phyloP scores from a whole-genome alignment of 106 monocot species.

The Dioscorea dumetorum region DNA sequence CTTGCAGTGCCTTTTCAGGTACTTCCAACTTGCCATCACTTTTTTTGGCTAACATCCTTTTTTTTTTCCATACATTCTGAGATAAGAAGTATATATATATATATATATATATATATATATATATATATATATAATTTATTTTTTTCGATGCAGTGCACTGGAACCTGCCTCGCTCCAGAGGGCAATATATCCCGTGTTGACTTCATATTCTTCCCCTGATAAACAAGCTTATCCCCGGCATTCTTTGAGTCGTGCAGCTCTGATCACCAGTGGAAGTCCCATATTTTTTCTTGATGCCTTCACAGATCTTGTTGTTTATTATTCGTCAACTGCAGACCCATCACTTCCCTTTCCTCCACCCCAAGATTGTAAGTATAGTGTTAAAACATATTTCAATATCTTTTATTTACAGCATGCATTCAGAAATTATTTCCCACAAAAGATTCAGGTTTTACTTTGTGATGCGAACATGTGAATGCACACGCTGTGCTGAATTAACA shows the following conservation, averaged over 20 bases:
- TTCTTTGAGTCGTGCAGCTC: conserved; percentile 81
- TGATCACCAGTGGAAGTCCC: conserved; percentile 83
- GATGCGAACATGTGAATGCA: no score
- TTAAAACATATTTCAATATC: no score
- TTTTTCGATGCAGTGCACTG: conserved; percentile 63
- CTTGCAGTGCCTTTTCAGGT: conserved; percentile 96
- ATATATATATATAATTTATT: no score
- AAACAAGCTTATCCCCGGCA: conserved; percentile 87
- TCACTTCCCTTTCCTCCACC: conserved; percentile 87
- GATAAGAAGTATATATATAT: no score
- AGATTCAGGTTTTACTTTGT: no score
- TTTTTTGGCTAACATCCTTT: not conserved
- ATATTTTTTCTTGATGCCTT: conserved; percentile 92
- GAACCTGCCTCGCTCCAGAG: conserved; percentile 68
- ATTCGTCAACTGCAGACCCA: conserved; percentile 73
- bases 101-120: no score
- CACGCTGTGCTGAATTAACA: not conserved
- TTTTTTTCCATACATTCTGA: not conserved
- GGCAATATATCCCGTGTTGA: conserved; percentile 77
- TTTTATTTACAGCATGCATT: no score
- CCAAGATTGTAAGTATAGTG: conserved; percentile 71
- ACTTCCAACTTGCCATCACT: not conserved
- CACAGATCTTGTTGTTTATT: conserved; percentile 85
- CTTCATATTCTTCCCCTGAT: conserved; percentile 80
- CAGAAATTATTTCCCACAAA: no score